These are phyloP conservation scores for Dysphania ambrosioides DNA, from an alignment of 148 eudicot genomes.

Conservation along the genomic window DNA sequence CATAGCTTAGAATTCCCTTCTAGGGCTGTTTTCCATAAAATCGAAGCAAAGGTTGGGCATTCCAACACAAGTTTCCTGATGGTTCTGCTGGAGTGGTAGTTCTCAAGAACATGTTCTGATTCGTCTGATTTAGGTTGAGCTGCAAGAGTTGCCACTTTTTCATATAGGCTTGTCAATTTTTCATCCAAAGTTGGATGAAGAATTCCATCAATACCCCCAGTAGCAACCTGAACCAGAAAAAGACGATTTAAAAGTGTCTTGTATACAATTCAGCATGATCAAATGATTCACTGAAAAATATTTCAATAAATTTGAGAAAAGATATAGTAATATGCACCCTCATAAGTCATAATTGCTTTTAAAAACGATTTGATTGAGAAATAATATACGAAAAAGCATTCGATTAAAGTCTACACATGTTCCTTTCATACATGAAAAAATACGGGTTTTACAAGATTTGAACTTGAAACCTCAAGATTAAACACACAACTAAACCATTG, in stretches of 20 bases:
- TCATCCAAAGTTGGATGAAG: constrained; percentile 53
- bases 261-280: neutral
- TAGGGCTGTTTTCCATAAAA: constrained; percentile 69
- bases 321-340: no score
- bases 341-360: no score
- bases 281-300: neutral
- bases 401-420: no score
- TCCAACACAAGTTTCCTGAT: constrained; percentile 78
- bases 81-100: constrained; percentile 80
- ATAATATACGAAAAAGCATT: no score
- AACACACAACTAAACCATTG: no score
- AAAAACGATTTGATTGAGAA: no score
- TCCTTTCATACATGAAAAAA: no score
- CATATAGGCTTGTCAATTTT: constrained; percentile 51
- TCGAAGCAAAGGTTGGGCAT: constrained; percentile 71
- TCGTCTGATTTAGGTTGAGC: constrained; percentile 62
- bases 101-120: constrained; percentile 71
- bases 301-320: no score
- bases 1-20: constrained; percentile 60
- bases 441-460: no score
- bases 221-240: constrained; percentile 55
- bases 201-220: constrained; percentile 72
- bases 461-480: no score
- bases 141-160: constrained; percentile 58
- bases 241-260: neutral